These are phyloP conservation scores for Tetrapisispora arboricola DNA, from an alignment of 805 yeast genomes.

Conservation along the genomic window DNA sequence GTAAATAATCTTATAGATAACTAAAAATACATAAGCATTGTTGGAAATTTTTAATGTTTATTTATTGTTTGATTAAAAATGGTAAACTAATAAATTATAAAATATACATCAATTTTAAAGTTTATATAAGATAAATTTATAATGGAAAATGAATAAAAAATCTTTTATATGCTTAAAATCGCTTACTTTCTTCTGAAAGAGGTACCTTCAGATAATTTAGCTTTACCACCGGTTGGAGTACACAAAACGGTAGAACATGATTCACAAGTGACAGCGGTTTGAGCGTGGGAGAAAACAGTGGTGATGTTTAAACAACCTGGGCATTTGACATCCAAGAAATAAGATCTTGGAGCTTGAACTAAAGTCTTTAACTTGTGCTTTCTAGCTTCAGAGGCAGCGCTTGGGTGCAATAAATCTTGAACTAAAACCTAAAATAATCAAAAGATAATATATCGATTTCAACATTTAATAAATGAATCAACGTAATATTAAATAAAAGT, in stretches of 20 bases:
- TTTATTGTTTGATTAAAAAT: slow-evolving; percentile 2
- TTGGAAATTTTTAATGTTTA: slow-evolving; percentile 1
- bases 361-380: slow-evolving; percentile 96
- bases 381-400: slow-evolving; percentile 91
- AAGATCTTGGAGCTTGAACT: slow-evolving; percentile 97
- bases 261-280: slow-evolving; percentile 99
- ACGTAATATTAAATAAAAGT: background rate
- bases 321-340: slow-evolving; percentile 99
- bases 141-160: slow-evolving; percentile 1
- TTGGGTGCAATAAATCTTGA: slow-evolving; percentile 98
- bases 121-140: slow-evolving; percentile 3
- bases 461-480: background rate
- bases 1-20: background rate
- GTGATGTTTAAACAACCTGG: slow-evolving; percentile 99
- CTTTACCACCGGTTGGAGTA: slow-evolving; percentile 99
- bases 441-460: background rate
- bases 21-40: background rate
- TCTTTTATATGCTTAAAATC: slow-evolving; percentile 2
- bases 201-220: slow-evolving; percentile 98
- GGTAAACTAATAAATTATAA: slow-evolving; percentile 3
- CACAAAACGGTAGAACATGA: slow-evolving; percentile 96
- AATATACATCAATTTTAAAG: slow-evolving; percentile 4
- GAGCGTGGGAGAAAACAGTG: slow-evolving; percentile 99
- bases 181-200: slow-evolving; percentile 97
- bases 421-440: slow-evolving; percentile 68